phyloP scores from a whole-genome alignment of 2,329 filamentous ascomycete genomes.

The Chaetothyriales sp. region DNA sequence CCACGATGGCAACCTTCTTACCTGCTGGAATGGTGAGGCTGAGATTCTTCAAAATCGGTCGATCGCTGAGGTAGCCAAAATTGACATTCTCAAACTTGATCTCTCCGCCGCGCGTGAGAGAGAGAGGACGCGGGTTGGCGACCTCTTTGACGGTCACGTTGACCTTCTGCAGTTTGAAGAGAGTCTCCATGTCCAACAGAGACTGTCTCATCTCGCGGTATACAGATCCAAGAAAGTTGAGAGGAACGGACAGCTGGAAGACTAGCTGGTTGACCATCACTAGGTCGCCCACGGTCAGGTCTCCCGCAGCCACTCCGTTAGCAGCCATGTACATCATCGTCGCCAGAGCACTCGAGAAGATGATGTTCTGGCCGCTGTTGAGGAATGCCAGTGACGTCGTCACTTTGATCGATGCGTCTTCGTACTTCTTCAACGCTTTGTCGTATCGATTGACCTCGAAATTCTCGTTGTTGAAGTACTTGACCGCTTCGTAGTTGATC shows the following conservation, averaged over 20 bases:
- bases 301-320: slow-evolving; percentile 67
- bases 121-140: slow-evolving; percentile 56
- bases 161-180: slow-evolving; percentile 95
- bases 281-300: slow-evolving; percentile 80
- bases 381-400: slow-evolving; percentile 83
- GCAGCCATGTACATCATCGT: slow-evolving; percentile 97
- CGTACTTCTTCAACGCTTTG: slow-evolving; percentile 68
- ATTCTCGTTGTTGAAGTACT: slow-evolving; percentile 98
- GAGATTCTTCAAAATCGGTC: slow-evolving; percentile 73
- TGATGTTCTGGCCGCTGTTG: slow-evolving; percentile 91
- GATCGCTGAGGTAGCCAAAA: slow-evolving; percentile 78
- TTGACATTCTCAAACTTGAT: slow-evolving; percentile 90
- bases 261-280: slow-evolving; percentile 99
- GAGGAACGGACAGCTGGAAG: slow-evolving; percentile 88
- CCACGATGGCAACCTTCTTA: slow-evolving; percentile 90
- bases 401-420: slow-evolving; percentile 91
- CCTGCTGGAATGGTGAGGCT: slow-evolving; percentile 83
- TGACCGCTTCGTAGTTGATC: slow-evolving; percentile 98
- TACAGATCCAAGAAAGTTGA: slow-evolving; percentile 96
- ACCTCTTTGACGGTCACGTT: slow-evolving; percentile 74
- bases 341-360: slow-evolving; percentile 85
- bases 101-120: slow-evolving; percentile 62
- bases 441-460: slow-evolving; percentile 89
- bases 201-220: slow-evolving; percentile 93
- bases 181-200: slow-evolving; percentile 91